Conservation (phyloP, 108 stramenopile genomes). For the Skeletonema tropicum region DNA sequence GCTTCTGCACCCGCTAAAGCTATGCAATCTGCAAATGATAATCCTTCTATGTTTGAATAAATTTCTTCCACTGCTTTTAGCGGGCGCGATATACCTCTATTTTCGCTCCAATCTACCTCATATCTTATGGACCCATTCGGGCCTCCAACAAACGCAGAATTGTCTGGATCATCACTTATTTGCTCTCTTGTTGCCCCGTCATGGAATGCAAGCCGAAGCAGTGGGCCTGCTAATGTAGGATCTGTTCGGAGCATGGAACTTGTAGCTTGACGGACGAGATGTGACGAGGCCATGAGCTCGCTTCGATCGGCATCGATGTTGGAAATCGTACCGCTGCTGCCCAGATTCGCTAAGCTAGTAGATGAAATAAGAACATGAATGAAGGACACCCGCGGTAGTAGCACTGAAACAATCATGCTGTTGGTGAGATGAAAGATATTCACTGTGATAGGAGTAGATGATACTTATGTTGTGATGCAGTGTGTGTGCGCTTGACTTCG, state of each 20-base stretch:
- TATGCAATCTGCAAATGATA: constrained; percentile 64
- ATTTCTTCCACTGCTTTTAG: constrained; percentile 49
- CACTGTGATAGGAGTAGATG: too few relatives aligned
- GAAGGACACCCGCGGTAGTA: constrained; percentile 22
- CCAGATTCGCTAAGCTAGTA: neutral
- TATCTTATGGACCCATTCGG: constrained; percentile 70
- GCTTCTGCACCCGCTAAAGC: constrained; percentile 60
- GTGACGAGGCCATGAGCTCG: neutral
- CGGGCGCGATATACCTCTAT: constrained; percentile 56
- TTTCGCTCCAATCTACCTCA: constrained; percentile 63
- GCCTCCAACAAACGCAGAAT: constrained; percentile 27
- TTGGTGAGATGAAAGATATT: too few relatives aligned
- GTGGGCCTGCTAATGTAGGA: constrained; percentile 46
- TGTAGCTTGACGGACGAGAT: constrained; percentile 3
- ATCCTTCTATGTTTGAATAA: constrained; percentile 16
- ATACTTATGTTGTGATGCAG: too few relatives aligned
- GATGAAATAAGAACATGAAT: constrained; percentile 3
- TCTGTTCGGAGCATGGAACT: constrained; percentile 10
- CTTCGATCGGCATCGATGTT: neutral
- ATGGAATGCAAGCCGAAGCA: constrained; percentile 67
- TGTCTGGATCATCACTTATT: neutral
- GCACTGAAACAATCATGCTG: constrained; percentile 10
- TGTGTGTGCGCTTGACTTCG: too few relatives aligned
- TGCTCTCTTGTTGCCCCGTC: constrained; percentile 57
- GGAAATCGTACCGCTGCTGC: neutral